A percentile compares a stretch with the other conserved stretches of the same genome.
These are phyloP conservation scores for Piper betle DNA, from an alignment of 164 flowering plant genomes.

Conservation along the genomic window DNA sequence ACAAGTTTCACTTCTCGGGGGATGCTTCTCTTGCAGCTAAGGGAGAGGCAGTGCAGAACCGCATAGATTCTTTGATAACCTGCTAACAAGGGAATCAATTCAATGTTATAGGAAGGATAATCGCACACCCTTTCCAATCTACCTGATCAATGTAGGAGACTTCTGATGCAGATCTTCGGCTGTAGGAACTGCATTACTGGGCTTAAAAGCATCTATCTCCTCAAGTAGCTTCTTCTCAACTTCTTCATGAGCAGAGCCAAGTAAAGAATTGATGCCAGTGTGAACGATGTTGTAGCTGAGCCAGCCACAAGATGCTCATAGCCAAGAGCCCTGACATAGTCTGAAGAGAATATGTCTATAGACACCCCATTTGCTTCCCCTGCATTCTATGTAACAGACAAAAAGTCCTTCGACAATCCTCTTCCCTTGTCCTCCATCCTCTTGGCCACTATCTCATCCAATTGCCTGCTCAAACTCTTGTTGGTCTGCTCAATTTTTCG, in stretches of 20 bases:
- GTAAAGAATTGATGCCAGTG: conserved; percentile 60
- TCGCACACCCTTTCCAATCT: neutral
- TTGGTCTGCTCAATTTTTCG: conserved; percentile 51
- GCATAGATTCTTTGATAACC: conserved; percentile 92
- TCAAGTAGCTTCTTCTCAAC: conserved; percentile 65
- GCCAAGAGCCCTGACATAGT: conserved; percentile 69
- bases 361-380: conserved; percentile 41
- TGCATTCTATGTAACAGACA: conserved; percentile 57
- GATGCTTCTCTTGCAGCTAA: conserved; percentile 86
- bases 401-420: conserved; percentile 46
- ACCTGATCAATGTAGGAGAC: conserved; percentile 91
- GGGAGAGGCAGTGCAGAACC: conserved; percentile 77
- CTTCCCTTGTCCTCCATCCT: conserved; percentile 28
- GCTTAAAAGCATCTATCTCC: conserved; percentile 71
- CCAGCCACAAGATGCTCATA: conserved; percentile 94
- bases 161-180: conserved; percentile 64
- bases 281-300: conserved; percentile 78
- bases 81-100: conserved; percentile 12
- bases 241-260: conserved; percentile 60
- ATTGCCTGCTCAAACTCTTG: conserved; percentile 29
- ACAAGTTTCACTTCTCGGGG: conserved; percentile 57
- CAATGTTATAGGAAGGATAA: no score
- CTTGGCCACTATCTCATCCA: conserved; percentile 58
- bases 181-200: conserved; percentile 38
- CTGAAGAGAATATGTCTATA: conserved; percentile 46